phyloP scores from a whole-genome alignment of 352 stramenopile genomes.

The Bremia lactucae region DNA sequence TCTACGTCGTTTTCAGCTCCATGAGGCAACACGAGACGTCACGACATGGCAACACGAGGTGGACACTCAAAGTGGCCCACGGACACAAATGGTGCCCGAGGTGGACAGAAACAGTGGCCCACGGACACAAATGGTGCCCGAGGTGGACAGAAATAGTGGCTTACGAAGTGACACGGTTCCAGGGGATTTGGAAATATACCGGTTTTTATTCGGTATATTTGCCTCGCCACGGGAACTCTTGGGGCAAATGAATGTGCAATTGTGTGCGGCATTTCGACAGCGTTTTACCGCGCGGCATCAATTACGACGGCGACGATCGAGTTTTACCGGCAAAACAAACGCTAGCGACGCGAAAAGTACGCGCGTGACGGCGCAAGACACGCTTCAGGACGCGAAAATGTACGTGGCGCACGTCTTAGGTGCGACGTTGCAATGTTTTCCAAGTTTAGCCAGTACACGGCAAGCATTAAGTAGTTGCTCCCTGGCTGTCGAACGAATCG shows the following conservation, averaged over 20 bases:
- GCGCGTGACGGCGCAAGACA: slow-evolving; percentile 24
- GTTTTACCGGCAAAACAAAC: slow-evolving; percentile 7
- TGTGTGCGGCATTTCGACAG: slow-evolving; percentile 39
- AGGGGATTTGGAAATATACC: slow-evolving; percentile 39
- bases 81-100: too few species aligned
- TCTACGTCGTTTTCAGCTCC: slow-evolving; percentile 35
- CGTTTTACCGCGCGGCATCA: slow-evolving; percentile 19
- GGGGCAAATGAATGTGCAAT: slow-evolving; percentile 49
- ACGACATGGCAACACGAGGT: too few species aligned
- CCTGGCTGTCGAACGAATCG: slow-evolving; percentile 45
- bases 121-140: too few species aligned
- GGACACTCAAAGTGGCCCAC: too few species aligned
- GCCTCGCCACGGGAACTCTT: slow-evolving; percentile 42
- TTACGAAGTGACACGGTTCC: slow-evolving; percentile 7
- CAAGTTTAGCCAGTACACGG: slow-evolving; percentile 41
- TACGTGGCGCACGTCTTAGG: slow-evolving; percentile 49
- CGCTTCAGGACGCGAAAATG: slow-evolving; percentile 58
- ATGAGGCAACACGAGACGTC: background rate
- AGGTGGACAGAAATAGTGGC: background rate
- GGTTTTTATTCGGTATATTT: slow-evolving; percentile 47
- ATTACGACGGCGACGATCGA: slow-evolving; percentile 8
- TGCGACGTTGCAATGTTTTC: slow-evolving; percentile 50
- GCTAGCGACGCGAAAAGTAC: slow-evolving; percentile 1
- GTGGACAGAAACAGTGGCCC: too few species aligned
- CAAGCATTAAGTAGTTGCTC: slow-evolving; percentile 36